Base-by-base conservation (phyloP, 176 grass and related monocot species). In the Eragrostis nindensis region DNA sequence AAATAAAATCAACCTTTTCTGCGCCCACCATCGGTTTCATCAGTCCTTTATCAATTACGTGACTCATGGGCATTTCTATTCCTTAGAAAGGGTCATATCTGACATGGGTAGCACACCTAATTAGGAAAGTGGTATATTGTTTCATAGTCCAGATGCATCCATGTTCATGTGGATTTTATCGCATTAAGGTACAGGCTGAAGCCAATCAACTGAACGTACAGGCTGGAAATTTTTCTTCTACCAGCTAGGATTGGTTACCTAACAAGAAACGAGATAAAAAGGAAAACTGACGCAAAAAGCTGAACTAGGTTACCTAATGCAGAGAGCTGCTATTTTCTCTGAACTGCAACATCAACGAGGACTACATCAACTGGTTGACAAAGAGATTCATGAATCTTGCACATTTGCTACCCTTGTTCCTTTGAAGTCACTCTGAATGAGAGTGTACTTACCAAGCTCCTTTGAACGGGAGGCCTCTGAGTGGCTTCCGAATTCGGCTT, bases 391-490 rank as follows among this genome's bases (percentile, higher is more conserved):
- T 50, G 2, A 32, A 70, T 70, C 5, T 76, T 76, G 43, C 73
- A 82, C 60, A 25, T 29, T 49, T 47, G 64, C 24, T 54, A 14
- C 17, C 27, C 0, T 52, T 62, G 7, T 46, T 39, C 79, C 39
- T 72, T 77, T 71, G 13, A 89, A 57, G 70, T 55, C 70, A 71
- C 45, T 75, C 39, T 57, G 47, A 76, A 77, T 47, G 70, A 75
- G 66, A 82, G 79, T 5, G 41, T n/a, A 56, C 50, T 84, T 78
- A 89, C 87, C 87, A 78, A 21, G 71, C 60, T 78, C 83, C 60
- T 77, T 86, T 8, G 71, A 77, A 71, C 7, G 56, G 40, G 21
- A 61, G 30, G 78, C 66, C 52, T 78, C 78, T 32, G 83, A 85
- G 48, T 77, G 66, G 18, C 40, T 60, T 75, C 53, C 84, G 21